A percentile compares a stretch with the other conserved stretches of the same genome.
Evolutionary conservation across 179 eudicot species (phyloP).

Genomic region (Actinidia polygama): DNA sequence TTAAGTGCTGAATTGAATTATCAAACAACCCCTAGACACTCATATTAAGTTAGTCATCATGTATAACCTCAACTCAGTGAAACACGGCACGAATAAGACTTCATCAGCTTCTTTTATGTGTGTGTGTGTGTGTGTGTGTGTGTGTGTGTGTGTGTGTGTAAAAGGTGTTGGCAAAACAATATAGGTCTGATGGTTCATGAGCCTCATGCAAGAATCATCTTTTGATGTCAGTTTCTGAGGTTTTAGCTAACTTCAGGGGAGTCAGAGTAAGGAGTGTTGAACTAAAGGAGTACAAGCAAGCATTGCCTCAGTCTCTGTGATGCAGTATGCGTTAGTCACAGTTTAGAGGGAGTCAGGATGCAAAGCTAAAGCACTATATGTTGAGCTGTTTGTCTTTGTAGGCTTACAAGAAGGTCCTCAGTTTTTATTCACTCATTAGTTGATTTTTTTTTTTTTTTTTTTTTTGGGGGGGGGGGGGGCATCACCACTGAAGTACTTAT

Average conservation of each 20-base stretch:
- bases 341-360: background rate
- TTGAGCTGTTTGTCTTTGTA: background rate
- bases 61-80: background rate
- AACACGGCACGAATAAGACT: background rate
- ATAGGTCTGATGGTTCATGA: constrained; percentile 1
- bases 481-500: background rate
- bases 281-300: background rate
- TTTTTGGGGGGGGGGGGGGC: no score
- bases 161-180: background rate
- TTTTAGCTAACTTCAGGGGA: background rate
- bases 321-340: background rate
- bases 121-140: background rate
- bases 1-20: no score
- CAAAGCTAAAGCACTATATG: background rate
- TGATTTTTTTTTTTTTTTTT: background rate
- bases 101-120: background rate
- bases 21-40: background rate
- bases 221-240: background rate
- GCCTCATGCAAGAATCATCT: background rate
- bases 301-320: background rate
- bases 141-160: background rate
- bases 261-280: background rate
- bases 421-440: no score
- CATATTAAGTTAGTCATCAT: background rate
- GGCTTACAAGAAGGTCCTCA: background rate